Base-by-base conservation (phyloP, 805 yeast genomes). In the Wickerhamiella vanderwaltii region DNA sequence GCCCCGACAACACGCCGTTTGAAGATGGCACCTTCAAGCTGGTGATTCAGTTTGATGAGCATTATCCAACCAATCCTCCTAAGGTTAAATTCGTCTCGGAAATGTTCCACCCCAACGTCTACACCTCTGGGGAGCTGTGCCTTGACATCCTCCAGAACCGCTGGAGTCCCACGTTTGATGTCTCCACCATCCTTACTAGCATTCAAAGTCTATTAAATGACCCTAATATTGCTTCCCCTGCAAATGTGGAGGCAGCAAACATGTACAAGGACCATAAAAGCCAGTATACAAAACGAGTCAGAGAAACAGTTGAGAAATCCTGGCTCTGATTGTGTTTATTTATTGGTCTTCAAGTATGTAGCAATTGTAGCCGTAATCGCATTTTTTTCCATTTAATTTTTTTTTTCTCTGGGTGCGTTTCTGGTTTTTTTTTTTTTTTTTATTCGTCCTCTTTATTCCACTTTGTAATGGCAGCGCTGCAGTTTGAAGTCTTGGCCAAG, bases 131-230 rank as follows among this genome's bases (percentile, higher is more conserved):
- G 19, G 97, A 91, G 56, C 73, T 91, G 48, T 91, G 98, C 65
- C 71, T 91, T 48, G 98, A 91, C 64, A 91, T 91, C 51, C 67
- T 91, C 51, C 98, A 91, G 59, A 91, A 88, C 65, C 71, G 97
- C 58, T 91, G 98, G 98, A 81, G 94, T 19, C 98, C 98, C 9
- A 91, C 98, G 1, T 91, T 88, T 58, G 98, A 91, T 57, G 98
- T 91, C 29, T 86, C 95, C 9, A 85, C 95, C 9, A 88, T 91
- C 43, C 68, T 91, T 52, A 91, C 98, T 1, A 83, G 95, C 20
- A 77, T 91, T 45, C 98, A 91, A 45, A 58, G 66, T 47, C 69
- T 91, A 48, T 68, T 91, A 52, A 91, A 91, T 62, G 98, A 91
- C 59, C 98, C 98, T 13, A 91, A 91, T 59, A 93, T 87, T 36